Evolutionary conservation across 106 monocot species (phyloP), one percentile per base, ranked within the genome.

Genomic region (Posidonia australis): DNA sequence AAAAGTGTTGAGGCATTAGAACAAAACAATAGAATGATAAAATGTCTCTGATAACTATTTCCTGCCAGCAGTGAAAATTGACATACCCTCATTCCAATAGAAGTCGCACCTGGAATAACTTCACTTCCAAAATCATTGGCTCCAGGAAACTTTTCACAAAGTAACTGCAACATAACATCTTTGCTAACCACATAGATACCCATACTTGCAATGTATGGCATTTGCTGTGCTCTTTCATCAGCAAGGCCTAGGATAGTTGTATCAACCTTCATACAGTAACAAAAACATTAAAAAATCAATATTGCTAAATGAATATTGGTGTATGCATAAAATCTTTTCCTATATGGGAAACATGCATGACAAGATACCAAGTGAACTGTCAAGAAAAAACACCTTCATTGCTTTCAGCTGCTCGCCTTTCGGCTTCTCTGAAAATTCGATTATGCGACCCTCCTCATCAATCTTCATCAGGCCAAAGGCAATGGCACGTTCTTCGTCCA

Each of bases 51-150:
- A 60, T 30, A 24, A 19, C 26, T 60, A 2, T 30, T 11, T 36
- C 36, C 36, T 48, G n/a, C 18, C 48, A 48, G 18, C 48, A 48
- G 11, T 54, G 53, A 54, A 36, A 36, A 25, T 13, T 16, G 1
- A 62, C 72, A 67, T 89, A 93, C 96, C 86, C 87, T 84, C 84
- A 82, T 57, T 60, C 96, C 96, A 68, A 87, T 57, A 41, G 68
- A 73, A 43, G 87, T 90, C 46, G 96, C 96, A 46, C 96, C 96
- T 23, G 96, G 96, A 73, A 96, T 96, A 5, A 96, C 96, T 77
- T 96, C 96, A 80, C 96, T 96, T 67, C 96, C 90, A 73, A 96
- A 96, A 60, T 96, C 90, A 81, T 90, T 90, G 17, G 96, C 80
- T 22, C 44, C 82, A 60, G 90, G 90, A 66, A 96, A 96, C 23